Base-by-base conservation (phyloP, 371 early-diverging fungal species). In the Mucor sp. region DNA sequence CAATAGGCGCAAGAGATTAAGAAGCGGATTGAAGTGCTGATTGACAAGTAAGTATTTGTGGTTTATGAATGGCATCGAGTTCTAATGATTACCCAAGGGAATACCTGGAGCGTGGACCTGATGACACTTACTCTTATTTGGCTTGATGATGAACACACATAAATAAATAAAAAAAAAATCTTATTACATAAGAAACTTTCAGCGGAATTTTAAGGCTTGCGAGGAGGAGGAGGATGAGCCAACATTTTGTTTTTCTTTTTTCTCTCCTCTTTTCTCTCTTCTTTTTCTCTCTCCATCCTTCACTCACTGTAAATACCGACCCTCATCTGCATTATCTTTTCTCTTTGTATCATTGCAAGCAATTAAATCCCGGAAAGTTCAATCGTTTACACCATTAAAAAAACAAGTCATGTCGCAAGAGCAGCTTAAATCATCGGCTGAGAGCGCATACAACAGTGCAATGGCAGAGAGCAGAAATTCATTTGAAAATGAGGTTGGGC, bases 21-120 rank as follows among this genome's bases (percentile, higher is more conserved):
- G 78, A 90, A 91, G 74, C 87, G 97, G 14, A 91, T 99, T 58
- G 97, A 97, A 75, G 77, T 85, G 8, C 75, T 98, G 60, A 94
- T 98, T 67, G 97, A 97, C 48, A 83, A 79, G 83, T 82, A 78
- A 65, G 69, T 50, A 43, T 39, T n/a, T n/a, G n/a, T n/a, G n/a
- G n/a, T n/a, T n/a, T n/a, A n/a, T n/a, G n/a, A n/a, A n/a, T 11
- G 21, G 19, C 1, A 9, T 11, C 9, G 21, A n/a, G 12, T 47
- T 63, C 35, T 32, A 5, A 41, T 9, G 41, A 41, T 61, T 39
- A 32, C 35, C 39, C 57, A 55, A 78, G 82, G 64, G 76, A 80
- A 53, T 80, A 74, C 28, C 47, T 80, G 19, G 74, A 68, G 59
- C 72, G 80, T 19, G 63, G 63, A 39, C 67, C 57, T 4, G 72